Evolutionary conservation across 2,329 filamentous ascomycete genomes (phyloP), one percentile per base, ranked within the genome.

Genomic region (Diaporthe ilicicola): DNA sequence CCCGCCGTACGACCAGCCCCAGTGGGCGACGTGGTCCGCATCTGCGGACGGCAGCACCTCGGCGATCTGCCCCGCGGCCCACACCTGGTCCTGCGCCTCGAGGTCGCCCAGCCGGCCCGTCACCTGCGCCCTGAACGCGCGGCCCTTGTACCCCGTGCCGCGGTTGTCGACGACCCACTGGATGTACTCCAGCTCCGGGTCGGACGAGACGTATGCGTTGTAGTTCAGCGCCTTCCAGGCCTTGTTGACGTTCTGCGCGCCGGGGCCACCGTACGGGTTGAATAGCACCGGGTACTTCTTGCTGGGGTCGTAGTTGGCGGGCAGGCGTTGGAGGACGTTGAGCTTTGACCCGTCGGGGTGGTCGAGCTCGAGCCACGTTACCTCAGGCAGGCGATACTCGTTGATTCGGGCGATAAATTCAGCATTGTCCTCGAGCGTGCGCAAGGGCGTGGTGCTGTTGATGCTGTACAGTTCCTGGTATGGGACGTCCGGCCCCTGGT

Each of bases 161-260:
- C 91, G 89, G 78, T 90, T 90, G 78, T 93, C 91, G 8, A 93
- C 87, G 0, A 88, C 91, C 79, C 90, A 88, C n/a, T 88, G 88
- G 64, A 92, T 87, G 80, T 89, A 93, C 76, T 91, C 84, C 0
- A 93, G 86, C 72, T 92, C 90, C 0, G 89, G 89, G 74, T 93
- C 90, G 0, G 90, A 91, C 0, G 89, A 82, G 55, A 93, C 86
- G 80, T 92, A 93, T 0, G 87, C 84, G 61, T 86, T 85, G 88
- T 88, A 93, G 74, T 84, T 83, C 32, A 89, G 82, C 0, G 84
- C 70, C 68, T 84, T 82, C 80, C 89, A 92, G 1, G 79, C 76
- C 78, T 92, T 92, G 68, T 76, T 80, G 1, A 91, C 89, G 72
- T 88, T 82, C 75, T 93, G 91, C 0, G 90, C 87, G 70, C 87